Evolutionary conservation across 495 filamentous ascomycete species (phyloP).

Genomic region (Xylaria intraflava): DNA sequence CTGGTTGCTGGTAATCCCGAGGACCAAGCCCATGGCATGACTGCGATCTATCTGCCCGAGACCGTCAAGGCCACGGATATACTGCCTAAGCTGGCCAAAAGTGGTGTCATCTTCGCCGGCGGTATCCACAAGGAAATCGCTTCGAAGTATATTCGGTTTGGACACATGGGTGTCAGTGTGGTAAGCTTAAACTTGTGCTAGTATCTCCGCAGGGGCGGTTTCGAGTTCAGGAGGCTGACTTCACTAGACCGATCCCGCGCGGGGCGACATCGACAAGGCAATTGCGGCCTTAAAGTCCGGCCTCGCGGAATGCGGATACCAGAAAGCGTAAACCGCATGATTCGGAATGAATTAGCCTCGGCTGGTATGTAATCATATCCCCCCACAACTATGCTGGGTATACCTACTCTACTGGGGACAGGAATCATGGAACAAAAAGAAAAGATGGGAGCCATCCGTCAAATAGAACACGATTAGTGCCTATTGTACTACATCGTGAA

Average conservation of each 20-base stretch:
- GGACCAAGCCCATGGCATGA: constrained; percentile 95
- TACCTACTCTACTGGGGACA: background rate
- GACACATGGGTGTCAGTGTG: constrained; percentile 96
- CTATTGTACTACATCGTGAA: background rate
- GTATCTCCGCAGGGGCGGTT: constrained; percentile 36
- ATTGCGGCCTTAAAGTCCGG: constrained; percentile 67
- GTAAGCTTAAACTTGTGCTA: constrained; percentile 33
- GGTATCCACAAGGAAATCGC: constrained; percentile 80
- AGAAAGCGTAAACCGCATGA: constrained; percentile 35
- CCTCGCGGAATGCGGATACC: constrained; percentile 63
- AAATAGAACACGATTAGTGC: background rate
- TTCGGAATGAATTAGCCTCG: background rate
- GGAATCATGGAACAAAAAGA: background rate
- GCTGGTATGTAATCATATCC: background rate
- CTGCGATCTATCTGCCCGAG: constrained; percentile 90
- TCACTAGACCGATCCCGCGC: constrained; percentile 49
- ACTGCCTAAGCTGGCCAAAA: constrained; percentile 78
- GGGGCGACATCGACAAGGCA: constrained; percentile 73
- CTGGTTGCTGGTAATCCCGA: constrained; percentile 79
- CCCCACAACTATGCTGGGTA: background rate
- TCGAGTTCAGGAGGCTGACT: constrained; percentile 14
- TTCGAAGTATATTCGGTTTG: constrained; percentile 55
- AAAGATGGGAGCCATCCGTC: background rate
- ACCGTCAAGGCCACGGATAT: constrained; percentile 71
- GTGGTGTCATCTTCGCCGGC: constrained; percentile 88